Conservation (phyloP, 345 rosid genomes). For the Capsella bursapastoris region DNA sequence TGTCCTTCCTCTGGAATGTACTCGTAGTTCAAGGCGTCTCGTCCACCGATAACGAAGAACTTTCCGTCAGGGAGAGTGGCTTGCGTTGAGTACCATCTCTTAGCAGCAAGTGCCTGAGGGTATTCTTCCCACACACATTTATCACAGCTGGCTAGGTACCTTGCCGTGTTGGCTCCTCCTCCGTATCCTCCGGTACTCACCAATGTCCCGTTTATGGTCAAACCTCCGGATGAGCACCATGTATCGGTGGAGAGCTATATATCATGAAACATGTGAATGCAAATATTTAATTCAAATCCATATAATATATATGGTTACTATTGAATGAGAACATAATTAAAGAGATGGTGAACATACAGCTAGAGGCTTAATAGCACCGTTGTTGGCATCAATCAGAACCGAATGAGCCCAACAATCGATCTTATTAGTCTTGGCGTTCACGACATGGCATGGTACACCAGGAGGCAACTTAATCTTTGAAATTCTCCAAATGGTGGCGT, state of each 20-base stretch:
- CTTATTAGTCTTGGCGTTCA: slow-evolving; percentile 34
- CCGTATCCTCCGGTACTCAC: slow-evolving; percentile 78
- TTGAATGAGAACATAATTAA: too few relatives aligned
- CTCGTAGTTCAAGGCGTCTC: slow-evolving; percentile 72
- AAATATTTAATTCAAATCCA: slow-evolving; percentile 27
- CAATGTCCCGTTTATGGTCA: slow-evolving; percentile 64
- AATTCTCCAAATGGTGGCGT: slow-evolving; percentile 69
- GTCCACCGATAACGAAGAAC: slow-evolving; percentile 83
- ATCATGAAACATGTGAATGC: slow-evolving; percentile 26
- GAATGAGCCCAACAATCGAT: slow-evolving; percentile 81
- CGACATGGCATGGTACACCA: slow-evolving; percentile 51
- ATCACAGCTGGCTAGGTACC: slow-evolving; percentile 52
- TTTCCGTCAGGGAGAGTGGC: slow-evolving; percentile 70
- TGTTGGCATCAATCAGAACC: slow-evolving; percentile 56
- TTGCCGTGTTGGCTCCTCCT: slow-evolving; percentile 68
- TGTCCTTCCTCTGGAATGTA: slow-evolving; percentile 69
- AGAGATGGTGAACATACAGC: slow-evolving; percentile 40
- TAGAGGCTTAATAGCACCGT: slow-evolving; percentile 53
- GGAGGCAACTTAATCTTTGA: slow-evolving; percentile 55
- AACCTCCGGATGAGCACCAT: slow-evolving; percentile 98
- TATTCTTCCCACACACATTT: slow-evolving; percentile 69
- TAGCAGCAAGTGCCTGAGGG: slow-evolving; percentile 64
- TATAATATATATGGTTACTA: neutral
- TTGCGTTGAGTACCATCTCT: slow-evolving; percentile 92
- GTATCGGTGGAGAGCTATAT: slow-evolving; percentile 70